Conservation (phyloP, 768 basidiomycete species). For the Infundibulicybe gibba region DNA sequence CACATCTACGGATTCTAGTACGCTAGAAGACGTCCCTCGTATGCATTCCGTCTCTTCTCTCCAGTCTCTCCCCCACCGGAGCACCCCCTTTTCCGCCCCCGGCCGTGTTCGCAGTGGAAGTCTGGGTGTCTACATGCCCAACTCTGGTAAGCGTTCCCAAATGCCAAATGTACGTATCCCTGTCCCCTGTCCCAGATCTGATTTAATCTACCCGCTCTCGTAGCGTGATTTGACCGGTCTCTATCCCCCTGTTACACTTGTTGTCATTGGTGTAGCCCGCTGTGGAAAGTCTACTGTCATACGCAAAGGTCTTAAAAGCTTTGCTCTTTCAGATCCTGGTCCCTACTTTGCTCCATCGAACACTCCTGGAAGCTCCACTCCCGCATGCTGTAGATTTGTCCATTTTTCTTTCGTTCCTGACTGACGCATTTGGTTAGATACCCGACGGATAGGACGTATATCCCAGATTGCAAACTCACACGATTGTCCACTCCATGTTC, state of each 20-base stretch:
- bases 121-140: slow-evolving; percentile 41
- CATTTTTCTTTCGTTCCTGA: slow-evolving; percentile 1
- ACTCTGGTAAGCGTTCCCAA: slow-evolving; percentile 24
- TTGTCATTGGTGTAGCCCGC: slow-evolving; percentile 72
- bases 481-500: slow-evolving; percentile 44
- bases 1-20: slow-evolving; percentile 29
- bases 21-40: slow-evolving; percentile 33
- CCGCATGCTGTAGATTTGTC: slow-evolving; percentile 35
- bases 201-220: neutral
- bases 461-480: slow-evolving; percentile 31
- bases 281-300: slow-evolving; percentile 89
- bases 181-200: slow-evolving; percentile 1
- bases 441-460: slow-evolving; percentile 29
- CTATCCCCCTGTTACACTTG: slow-evolving; percentile 49
- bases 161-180: slow-evolving; percentile 15
- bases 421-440: slow-evolving; percentile 18
- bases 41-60: slow-evolving; percentile 34
- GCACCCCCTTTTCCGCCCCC: slow-evolving; percentile 15
- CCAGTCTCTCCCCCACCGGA: slow-evolving; percentile 28
- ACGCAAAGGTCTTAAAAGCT: slow-evolving; percentile 66
- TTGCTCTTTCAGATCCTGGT: slow-evolving; percentile 44
- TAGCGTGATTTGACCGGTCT: slow-evolving; percentile 12
- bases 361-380: slow-evolving; percentile 21
- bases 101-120: slow-evolving; percentile 63
- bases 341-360: slow-evolving; percentile 26